A percentile compares a stretch with the other conserved stretches of the same genome.
Evolutionary conservation across 2,329 filamentous ascomycete species (phyloP).

Genomic region (Knoxdaviesia proteae): DNA sequence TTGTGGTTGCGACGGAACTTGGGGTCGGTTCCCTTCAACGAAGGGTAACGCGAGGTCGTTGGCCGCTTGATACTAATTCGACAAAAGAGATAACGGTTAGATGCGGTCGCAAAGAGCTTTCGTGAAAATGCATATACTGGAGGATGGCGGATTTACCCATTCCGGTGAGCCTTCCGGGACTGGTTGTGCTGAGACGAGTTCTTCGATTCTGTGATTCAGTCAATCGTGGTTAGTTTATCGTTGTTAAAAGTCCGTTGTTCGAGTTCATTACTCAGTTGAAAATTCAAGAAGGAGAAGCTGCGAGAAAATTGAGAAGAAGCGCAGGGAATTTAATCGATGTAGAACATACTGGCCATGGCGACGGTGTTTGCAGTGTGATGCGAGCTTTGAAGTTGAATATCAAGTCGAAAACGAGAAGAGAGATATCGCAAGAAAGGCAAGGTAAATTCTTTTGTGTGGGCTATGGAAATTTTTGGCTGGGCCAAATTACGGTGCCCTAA

Average conservation of each 20-base stretch:
- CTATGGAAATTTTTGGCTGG: no score
- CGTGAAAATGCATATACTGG: not conserved
- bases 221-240: slow-evolving; percentile 1
- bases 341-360: no score
- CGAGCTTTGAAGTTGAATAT: no score
- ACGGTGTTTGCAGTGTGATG: no score
- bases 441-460: no score
- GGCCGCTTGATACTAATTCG: slow-evolving; percentile 91
- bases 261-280: no score
- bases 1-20: slow-evolving; percentile 99
- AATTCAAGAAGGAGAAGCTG: no score
- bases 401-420: no score
- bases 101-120: not conserved
- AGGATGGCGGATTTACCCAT: slow-evolving; percentile 42
- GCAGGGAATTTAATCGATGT: no score
- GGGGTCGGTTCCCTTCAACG: slow-evolving; percentile 94
- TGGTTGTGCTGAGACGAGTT: slow-evolving; percentile 99
- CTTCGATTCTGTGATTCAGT: slow-evolving; percentile 62
- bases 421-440: no score
- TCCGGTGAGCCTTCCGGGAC: slow-evolving; percentile 95
- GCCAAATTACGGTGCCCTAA: no score
- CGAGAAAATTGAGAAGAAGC: no score
- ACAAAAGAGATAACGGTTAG: not conserved
- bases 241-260: not conserved
- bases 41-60: slow-evolving; percentile 96